phyloP scores from a whole-genome alignment of 345 rosid species.

The Citrus unshiu region DNA sequence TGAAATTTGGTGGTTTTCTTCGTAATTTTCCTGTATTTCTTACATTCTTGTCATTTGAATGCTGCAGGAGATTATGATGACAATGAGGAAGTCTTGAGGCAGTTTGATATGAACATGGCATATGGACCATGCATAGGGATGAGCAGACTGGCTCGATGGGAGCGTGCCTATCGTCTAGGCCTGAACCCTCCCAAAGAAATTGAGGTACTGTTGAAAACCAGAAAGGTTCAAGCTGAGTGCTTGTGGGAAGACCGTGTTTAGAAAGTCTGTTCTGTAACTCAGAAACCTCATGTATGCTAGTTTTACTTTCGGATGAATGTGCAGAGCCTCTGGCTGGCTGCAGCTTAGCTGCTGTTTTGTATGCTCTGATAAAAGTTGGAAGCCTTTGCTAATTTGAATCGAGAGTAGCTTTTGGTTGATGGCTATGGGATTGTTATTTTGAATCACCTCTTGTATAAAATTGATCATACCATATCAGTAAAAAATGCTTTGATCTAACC shows the following conservation, averaged over 20 bases:
- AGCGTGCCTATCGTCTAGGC: slow-evolving; percentile 70
- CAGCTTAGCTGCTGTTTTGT: neutral
- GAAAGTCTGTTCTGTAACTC: slow-evolving; percentile 1
- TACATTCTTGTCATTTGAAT: neutral
- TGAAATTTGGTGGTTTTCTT: neutral
- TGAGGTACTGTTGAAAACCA: slow-evolving; percentile 38
- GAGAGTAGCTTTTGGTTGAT: neutral
- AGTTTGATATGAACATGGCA: slow-evolving; percentile 80
- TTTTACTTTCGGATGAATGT: neutral
- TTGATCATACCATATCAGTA: no score
- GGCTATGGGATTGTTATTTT: neutral
- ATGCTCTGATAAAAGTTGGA: neutral
- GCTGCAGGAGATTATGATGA: slow-evolving; percentile 40
- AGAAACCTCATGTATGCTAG: neutral
- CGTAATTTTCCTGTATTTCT: neutral
- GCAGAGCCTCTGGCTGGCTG: slow-evolving; percentile 19
- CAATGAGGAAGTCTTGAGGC: slow-evolving; percentile 51
- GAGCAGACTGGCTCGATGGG: slow-evolving; percentile 63
- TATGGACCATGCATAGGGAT: slow-evolving; percentile 87
- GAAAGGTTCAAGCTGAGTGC: slow-evolving; percentile 42
- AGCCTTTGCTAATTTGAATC: neutral
- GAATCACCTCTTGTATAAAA: no score
- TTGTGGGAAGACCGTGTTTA: slow-evolving; percentile 70
- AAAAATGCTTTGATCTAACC: neutral
- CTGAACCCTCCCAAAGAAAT: slow-evolving; percentile 63